A percentile compares a stretch with the other conserved stretches of the same genome.
phyloP scores from a whole-genome alignment of 805 yeast genomes.

The Suhomyces sp. region DNA sequence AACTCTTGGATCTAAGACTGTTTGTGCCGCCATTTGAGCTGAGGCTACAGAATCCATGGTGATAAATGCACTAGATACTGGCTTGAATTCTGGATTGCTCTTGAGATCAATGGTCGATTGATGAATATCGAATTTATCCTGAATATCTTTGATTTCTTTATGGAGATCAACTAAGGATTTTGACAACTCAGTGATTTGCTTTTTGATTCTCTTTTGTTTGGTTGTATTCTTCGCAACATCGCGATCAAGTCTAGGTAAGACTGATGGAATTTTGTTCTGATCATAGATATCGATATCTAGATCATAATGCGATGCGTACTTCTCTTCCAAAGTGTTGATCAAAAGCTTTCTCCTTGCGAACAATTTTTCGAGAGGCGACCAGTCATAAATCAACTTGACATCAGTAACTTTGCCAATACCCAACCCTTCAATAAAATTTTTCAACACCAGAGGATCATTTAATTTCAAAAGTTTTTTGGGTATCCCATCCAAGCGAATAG shows the following conservation, averaged over 20 bases:
- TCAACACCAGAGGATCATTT: constrained; percentile 43
- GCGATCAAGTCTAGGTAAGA: constrained; percentile 17
- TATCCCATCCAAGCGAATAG: constrained; percentile 55
- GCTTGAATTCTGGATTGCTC: constrained; percentile 32
- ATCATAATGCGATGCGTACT: constrained; percentile 43
- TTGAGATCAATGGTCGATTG: constrained; percentile 26
- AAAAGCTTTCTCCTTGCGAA: constrained; percentile 34
- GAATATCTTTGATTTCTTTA: constrained; percentile 35
- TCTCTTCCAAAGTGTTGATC: constrained; percentile 37
- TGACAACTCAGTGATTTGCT: constrained; percentile 34
- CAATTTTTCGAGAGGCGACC: constrained; percentile 41
- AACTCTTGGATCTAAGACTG: constrained; percentile 45
- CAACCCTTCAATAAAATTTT: constrained; percentile 51
- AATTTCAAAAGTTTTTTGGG: constrained; percentile 42
- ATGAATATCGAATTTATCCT: constrained; percentile 29
- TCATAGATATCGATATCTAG: constrained; percentile 42
- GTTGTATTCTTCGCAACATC: constrained; percentile 11
- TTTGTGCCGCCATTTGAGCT: constrained; percentile 51
- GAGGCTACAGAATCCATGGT: constrained; percentile 50
- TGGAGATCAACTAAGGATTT: constrained; percentile 37
- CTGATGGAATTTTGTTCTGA: constrained; percentile 32
- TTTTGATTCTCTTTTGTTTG: constrained; percentile 21
- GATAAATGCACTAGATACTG: constrained; percentile 46
- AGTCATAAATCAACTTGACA: constrained; percentile 48
- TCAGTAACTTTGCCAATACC: constrained; percentile 56